These are phyloP conservation scores for Pichia occidentalis DNA, from an alignment of 805 yeast genomes.

Conservation along the genomic window DNA sequence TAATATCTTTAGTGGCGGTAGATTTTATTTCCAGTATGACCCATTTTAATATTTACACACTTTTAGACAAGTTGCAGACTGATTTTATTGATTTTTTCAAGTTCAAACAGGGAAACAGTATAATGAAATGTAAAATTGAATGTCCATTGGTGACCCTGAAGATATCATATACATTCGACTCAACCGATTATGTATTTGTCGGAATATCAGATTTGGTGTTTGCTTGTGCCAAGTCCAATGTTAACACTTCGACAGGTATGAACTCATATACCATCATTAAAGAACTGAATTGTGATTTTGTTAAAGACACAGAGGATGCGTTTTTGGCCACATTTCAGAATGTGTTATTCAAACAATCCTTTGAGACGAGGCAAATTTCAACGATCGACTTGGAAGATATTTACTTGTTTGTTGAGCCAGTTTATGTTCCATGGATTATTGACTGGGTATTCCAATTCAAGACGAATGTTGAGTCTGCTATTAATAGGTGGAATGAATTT, in stretches of 20 bases:
- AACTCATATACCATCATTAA: constrained; percentile 9
- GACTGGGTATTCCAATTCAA: constrained; percentile 10
- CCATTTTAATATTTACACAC: constrained; percentile 36
- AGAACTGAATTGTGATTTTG: constrained; percentile 13
- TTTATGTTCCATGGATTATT: constrained; percentile 18
- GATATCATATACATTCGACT: constrained; percentile 11
- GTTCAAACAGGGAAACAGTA: constrained; percentile 5
- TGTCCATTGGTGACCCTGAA: constrained; percentile 36
- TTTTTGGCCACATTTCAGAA: constrained; percentile 5
- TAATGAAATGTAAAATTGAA: constrained; percentile 34
- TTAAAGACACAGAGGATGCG: constrained; percentile 12
- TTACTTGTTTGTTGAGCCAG: constrained; percentile 18
- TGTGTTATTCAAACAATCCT: constrained; percentile 7
- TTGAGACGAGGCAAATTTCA: constrained; percentile 3
- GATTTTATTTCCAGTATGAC: constrained; percentile 34
- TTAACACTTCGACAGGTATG: constrained; percentile 5
- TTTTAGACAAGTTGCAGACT: constrained; percentile 61
- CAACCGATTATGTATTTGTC: constrained; percentile 26
- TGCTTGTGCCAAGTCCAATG: constrained; percentile 24
- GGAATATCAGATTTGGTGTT: constrained; percentile 33
- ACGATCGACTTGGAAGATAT: constrained; percentile 17
- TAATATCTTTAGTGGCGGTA: constrained; percentile 14
- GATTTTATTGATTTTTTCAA: constrained; percentile 31
- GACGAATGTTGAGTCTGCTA: constrained; percentile 8
- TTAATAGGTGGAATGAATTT: constrained; percentile 7